Percentiles rank a stretch among this genome's conserved stretches.
phyloP scores from a whole-genome alignment of 78 protist genomes.

The Speleostelium caveatum region DNA sequence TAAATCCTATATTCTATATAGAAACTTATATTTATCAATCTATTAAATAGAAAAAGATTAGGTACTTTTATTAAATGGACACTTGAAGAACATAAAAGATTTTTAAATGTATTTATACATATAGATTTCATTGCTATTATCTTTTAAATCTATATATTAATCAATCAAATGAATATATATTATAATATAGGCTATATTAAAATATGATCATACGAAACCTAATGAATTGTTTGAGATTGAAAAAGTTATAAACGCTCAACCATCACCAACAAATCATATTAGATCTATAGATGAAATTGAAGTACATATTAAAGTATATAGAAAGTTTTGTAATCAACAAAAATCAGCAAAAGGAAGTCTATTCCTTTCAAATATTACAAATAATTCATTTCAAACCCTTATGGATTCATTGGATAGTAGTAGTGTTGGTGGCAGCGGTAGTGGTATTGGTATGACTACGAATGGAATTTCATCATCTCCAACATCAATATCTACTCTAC shows the following conservation, averaged over 20 bases:
- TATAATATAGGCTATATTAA: no score
- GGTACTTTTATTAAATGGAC: constrained; percentile 38
- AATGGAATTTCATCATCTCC: not conserved
- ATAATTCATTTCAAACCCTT: constrained; percentile 7
- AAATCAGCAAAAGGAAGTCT: not conserved
- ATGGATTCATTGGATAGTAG: constrained; percentile 16
- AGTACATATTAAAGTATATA: constrained; percentile 31
- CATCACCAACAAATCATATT: not conserved
- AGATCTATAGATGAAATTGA: constrained; percentile 38
- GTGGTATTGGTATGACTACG: not conserved
- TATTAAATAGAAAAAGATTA: not conserved
- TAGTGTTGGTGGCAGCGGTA: not conserved
- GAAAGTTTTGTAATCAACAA: constrained; percentile 48
- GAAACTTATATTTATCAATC: no score
- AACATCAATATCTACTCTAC: not conserved
- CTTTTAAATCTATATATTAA: no score
- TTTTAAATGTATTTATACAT: no score
- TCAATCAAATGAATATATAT: no score
- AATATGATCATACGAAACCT: not conserved
- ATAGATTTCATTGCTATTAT: no score
- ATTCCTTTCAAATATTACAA: constrained; percentile 29
- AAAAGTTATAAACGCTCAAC: not conserved
- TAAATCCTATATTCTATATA: no score
- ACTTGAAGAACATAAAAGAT: constrained; percentile 44
- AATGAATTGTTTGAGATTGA: not conserved